These are phyloP conservation scores for Ophiocordyceps polyrhachis-furcata DNA, from an alignment of 2,329 filamentous ascomycete species.

Conservation along the genomic window DNA sequence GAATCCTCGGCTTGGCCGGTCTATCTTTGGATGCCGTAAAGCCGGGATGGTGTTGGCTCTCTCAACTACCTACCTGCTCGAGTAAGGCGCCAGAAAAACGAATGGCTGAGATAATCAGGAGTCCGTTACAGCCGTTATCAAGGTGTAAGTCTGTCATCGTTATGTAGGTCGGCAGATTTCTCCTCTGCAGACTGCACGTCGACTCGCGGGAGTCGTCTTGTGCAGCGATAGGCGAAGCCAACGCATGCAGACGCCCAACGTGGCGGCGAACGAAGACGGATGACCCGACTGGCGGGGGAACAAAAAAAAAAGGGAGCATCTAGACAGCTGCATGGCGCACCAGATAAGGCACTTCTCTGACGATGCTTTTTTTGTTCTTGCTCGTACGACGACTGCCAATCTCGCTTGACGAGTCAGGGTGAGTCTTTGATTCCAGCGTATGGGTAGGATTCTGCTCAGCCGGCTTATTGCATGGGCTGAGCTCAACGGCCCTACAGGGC, in stretches of 20 bases:
- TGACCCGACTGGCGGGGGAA: background rate
- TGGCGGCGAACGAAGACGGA: background rate
- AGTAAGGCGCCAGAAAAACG: background rate
- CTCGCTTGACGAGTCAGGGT: background rate
- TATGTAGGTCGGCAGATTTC: no score
- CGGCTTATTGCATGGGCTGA: background rate
- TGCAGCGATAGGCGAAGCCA: background rate
- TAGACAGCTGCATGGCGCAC: background rate
- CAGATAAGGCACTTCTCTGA: background rate
- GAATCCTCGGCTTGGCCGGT: no score
- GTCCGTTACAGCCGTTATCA: background rate
- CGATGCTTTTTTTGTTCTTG: background rate
- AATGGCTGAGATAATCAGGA: background rate
- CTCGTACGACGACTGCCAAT: background rate
- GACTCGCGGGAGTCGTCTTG: background rate
- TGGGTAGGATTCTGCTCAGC: background rate
- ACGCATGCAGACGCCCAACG: background rate
- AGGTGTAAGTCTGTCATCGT: no score
- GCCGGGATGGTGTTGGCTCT: background rate
- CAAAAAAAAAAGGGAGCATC: background rate
- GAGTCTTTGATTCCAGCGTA: background rate
- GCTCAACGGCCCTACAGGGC: no score
- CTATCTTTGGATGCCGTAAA: background rate
- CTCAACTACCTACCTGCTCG: background rate
- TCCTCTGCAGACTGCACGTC: background rate